Base-by-base conservation (phyloP, 2,329 filamentous ascomycete species). In the Microcera coccophila region DNA sequence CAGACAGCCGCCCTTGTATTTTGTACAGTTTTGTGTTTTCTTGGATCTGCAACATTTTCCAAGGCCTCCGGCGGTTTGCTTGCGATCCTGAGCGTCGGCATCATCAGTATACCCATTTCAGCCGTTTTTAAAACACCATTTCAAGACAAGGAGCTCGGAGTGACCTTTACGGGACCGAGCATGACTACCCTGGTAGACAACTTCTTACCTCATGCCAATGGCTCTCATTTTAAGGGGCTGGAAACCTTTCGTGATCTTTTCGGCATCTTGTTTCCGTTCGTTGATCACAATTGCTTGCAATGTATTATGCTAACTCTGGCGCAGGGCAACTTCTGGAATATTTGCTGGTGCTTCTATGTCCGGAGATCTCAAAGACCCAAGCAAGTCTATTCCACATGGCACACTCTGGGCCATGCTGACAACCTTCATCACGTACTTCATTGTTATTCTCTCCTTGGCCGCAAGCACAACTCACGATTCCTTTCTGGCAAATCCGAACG, bases 321-420 rank as follows among this genome's bases (percentile, higher is more conserved):
- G 9, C 12, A 69, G 66, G 28, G 73, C 74, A 17, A 78, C 75
- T 1, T 76, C 69, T 3, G 75, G 76, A 18, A 81, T 79, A 48
- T 78, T 79, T 61, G 75, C 81, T 45, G 90, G 90, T 15, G 89
- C 89, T 5, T 91, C 87, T 54, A 94, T 95, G 89, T 94, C 88
- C 7, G 89, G 89, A 15, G 88, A 95, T 60, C 66, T 95, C 38
- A 85, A 79, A 48, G 84, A 89, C 49, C 89, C 89, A 0, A 91
- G 87, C 71, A 87, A 83, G 62, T 80, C 87, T 1, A 95, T 95
- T 40, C 89, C 89, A 0, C 84, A 80, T 48, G 89, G 89, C n/a
- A 94, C 89, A 0, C 67, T 94, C 1, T 86, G 81, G 66, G 87
- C 87, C 3, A 79, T 91, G 61, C 68, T 79, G 10, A 76, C 89